These are phyloP conservation scores for Trametes sp. DNA, from an alignment of 1,284 basidiomycete species.

Conservation along the genomic window DNA sequence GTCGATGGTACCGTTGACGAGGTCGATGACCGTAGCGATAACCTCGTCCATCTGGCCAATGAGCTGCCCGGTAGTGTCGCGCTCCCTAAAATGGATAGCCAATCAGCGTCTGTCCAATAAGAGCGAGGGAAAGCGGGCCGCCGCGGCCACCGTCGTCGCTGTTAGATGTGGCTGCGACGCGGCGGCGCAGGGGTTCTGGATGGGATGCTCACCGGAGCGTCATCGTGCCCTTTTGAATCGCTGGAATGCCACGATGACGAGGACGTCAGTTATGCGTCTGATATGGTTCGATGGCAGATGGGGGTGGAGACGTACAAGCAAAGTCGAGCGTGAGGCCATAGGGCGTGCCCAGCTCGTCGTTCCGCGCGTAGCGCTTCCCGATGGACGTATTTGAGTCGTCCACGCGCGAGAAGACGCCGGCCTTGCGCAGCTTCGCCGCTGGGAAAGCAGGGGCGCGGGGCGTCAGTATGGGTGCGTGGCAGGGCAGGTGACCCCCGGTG, in stretches of 20 bases:
- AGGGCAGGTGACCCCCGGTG: conserved; percentile 27
- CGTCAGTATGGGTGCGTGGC: conserved; percentile 12
- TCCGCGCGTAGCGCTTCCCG: conserved; percentile 96
- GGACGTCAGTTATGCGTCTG: conserved; percentile 28
- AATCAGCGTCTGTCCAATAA: conserved; percentile 23
- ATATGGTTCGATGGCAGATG: conserved; percentile 13
- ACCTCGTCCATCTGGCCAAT: conserved; percentile 96
- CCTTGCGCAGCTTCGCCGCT: conserved; percentile 89
- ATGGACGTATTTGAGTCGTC: conserved; percentile 97
- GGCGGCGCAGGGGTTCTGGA: conserved; percentile 17
- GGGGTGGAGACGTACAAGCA: conserved; percentile 75
- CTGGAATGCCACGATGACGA: conserved; percentile 46
- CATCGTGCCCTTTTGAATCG: conserved; percentile 87
- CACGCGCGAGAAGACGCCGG: conserved; percentile 90
- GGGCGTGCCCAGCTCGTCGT: conserved; percentile 98
- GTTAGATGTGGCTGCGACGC: neutral
- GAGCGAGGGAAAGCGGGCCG: conserved; percentile 11
- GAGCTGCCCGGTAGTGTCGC: conserved; percentile 93
- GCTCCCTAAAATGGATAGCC: conserved; percentile 64
- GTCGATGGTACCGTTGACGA: conserved; percentile 76
- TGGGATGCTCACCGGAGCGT: conserved; percentile 75
- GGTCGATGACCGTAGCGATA: conserved; percentile 78
- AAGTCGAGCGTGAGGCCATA: conserved; percentile 98
- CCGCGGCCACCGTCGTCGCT: neutral
- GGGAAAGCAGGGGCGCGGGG: conserved; percentile 27